Percentiles rank a stretch among this genome's conserved stretches.
These are phyloP conservation scores for Globisporangium lucens DNA, from an alignment of 352 stramenopile species.

Conservation along the genomic window DNA sequence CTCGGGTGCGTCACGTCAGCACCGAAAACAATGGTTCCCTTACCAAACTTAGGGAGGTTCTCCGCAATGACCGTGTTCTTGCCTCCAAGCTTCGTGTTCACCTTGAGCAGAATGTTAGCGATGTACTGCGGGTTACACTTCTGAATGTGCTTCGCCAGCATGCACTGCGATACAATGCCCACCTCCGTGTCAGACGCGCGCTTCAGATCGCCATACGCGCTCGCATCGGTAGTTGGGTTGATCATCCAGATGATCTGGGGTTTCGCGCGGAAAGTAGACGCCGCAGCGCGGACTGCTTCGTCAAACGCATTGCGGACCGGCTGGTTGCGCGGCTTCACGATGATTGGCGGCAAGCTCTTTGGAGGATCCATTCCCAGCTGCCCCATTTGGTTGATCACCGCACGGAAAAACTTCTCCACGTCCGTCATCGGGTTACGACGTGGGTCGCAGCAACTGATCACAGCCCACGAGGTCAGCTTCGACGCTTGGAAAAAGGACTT, in stretches of 20 bases:
- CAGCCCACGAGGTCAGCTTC: slow-evolving; percentile 40
- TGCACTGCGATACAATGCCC: slow-evolving; percentile 78
- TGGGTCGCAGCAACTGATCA: slow-evolving; percentile 54
- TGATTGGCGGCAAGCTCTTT: slow-evolving; percentile 33
- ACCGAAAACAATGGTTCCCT: slow-evolving; percentile 76
- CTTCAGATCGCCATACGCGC: slow-evolving; percentile 68
- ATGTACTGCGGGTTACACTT: slow-evolving; percentile 67
- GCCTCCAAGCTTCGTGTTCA: slow-evolving; percentile 76
- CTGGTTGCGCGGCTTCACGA: slow-evolving; percentile 35
- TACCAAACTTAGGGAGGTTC: slow-evolving; percentile 39
- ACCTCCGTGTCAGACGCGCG: slow-evolving; percentile 63
- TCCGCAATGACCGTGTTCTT: slow-evolving; percentile 54
- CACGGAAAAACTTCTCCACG: slow-evolving; percentile 57
- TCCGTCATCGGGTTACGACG: slow-evolving; percentile 26
- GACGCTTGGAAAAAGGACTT: slow-evolving; percentile 48
- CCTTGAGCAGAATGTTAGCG: slow-evolving; percentile 73
- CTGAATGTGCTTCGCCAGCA: slow-evolving; percentile 61
- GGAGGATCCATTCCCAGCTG: slow-evolving; percentile 54
- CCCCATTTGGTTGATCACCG: slow-evolving; percentile 47
- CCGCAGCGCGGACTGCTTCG: slow-evolving; percentile 33
- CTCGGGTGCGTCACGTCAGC: slow-evolving; percentile 83
- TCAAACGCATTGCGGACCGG: slow-evolving; percentile 39
- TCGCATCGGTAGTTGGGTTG: slow-evolving; percentile 39
- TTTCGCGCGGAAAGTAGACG: slow-evolving; percentile 21
- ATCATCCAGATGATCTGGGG: slow-evolving; percentile 66